Base-by-base conservation (phyloP, 225 moss, liverwort and hornwort genomes). In the Sphagnum tenellum region DNA sequence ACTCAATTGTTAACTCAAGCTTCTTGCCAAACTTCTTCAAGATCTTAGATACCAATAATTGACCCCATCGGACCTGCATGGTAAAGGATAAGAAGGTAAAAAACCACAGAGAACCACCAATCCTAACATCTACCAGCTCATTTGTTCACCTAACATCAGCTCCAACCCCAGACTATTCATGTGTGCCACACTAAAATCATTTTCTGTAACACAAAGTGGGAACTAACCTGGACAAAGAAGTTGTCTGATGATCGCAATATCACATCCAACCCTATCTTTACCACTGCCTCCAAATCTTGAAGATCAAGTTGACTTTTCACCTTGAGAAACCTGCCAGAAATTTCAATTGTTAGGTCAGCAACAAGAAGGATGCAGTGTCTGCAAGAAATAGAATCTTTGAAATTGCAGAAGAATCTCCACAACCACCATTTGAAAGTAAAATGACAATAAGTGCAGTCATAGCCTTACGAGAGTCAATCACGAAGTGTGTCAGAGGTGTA, bases 61-160 rank as follows among this genome's bases (percentile, higher is more conserved):
- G 91, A 62, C 89, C 83, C 95, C 95, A 95, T 65, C 91, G 95
- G 69, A 84, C 79, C 95, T 95, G 95, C 67, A 67, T 68, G 6
- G 74, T 12, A 66, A 54, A 59, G 70, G 46, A 61, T 48, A 46
- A 58, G 44, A 46, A 67, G 45, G 11, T 67, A 59, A n/a, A 70
- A 70, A 12, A 62, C 5, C 45, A 63, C 45, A 46, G 45, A 48
- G 45, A 8, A 45, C 44, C 61, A 46, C 58, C 44, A 13, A 44
- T 58, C 14, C 58, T 3, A 58, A 11, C 7, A 58, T 44, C 58
- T 13, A n/a, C 58, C 13, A 58, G 58, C 44, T 58, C 58, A 3
- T 6, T 58, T 63, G 29, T 29, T 47, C 44, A 63, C n/a, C 48
- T n/a, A 6, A 63, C n/a, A 63, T 48, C 48, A 6, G 12, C 63